Percentiles rank a stretch among this genome's conserved stretches.
Evolutionary conservation across 1,139 yeast species (phyloP).

Genomic region (Pichia sp.): DNA sequence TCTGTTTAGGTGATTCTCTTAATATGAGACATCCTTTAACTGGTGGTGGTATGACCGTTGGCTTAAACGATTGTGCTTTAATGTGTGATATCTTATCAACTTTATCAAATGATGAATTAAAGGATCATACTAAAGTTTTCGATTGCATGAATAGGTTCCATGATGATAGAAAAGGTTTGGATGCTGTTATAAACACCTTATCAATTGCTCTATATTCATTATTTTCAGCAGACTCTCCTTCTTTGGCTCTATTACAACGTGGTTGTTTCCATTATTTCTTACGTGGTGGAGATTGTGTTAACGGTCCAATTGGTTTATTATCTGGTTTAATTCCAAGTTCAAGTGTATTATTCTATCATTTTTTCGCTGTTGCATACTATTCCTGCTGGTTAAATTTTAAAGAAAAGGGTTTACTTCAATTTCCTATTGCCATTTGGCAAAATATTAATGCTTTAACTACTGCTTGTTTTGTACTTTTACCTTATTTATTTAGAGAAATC

Average conservation of each 20-base stretch:
- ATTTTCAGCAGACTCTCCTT: conserved; percentile 75
- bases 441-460: conserved; percentile 62
- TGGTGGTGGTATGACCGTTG: conserved; percentile 99
- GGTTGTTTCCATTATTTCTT: conserved; percentile 88
- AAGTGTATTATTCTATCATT: conserved; percentile 67
- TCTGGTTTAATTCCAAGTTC: conserved; percentile 80
- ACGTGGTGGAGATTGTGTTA: conserved; percentile 74
- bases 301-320: conserved; percentile 75
- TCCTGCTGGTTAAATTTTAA: conserved; percentile 64
- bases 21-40: conserved; percentile 98
- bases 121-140: conserved; percentile 48
- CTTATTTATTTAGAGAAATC: conserved; percentile 54
- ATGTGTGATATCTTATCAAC: conserved; percentile 57
- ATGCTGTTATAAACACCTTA: conserved; percentile 80
- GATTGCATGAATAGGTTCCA: conserved; percentile 62
- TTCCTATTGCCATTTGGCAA: conserved; percentile 69
- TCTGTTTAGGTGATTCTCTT: conserved; percentile 86
- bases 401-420: conserved; percentile 57
- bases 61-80: conserved; percentile 76
- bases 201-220: conserved; percentile 85
- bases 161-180: conserved; percentile 66
- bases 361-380: conserved; percentile 85
- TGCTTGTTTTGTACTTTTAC: conserved; percentile 74
- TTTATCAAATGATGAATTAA: conserved; percentile 49
- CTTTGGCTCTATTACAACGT: conserved; percentile 63